These are phyloP conservation scores for Apocynum venetum DNA, from an alignment of 257 asterid species.

Conservation along the genomic window DNA sequence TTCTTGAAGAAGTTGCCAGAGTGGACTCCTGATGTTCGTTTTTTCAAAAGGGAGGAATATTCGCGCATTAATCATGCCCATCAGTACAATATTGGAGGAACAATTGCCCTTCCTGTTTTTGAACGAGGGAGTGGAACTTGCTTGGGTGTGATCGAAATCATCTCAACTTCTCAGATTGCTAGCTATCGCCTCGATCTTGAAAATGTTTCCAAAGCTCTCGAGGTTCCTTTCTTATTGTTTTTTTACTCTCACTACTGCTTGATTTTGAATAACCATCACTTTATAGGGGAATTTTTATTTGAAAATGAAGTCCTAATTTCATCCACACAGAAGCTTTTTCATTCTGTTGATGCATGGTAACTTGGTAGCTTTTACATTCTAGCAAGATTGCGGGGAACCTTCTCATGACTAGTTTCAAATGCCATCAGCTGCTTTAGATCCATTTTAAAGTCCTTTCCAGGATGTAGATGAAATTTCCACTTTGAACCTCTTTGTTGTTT, in stretches of 20 bases:
- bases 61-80: slow-evolving; percentile 55
- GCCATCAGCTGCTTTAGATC: too few species aligned
- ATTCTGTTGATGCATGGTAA: background rate
- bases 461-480: too few species aligned
- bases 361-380: too few species aligned
- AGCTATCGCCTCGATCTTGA: slow-evolving; percentile 59
- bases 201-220: slow-evolving; percentile 62
- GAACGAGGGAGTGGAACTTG: slow-evolving; percentile 64
- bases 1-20: slow-evolving; percentile 73
- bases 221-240: slow-evolving; percentile 33
- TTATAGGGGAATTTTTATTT: background rate
- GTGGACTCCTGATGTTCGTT: slow-evolving; percentile 80
- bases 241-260: slow-evolving; percentile 1
- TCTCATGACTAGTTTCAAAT: too few species aligned
- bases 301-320: background rate
- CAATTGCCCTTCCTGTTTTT: slow-evolving; percentile 72
- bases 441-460: too few species aligned
- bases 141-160: slow-evolving; percentile 72
- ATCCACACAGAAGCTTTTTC: background rate
- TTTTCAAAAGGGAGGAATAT: slow-evolving; percentile 58
- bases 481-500: too few species aligned
- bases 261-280: background rate
- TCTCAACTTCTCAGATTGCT: slow-evolving; percentile 51
- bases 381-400: too few species aligned
- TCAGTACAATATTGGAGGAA: slow-evolving; percentile 53